Evolutionary conservation across 2,329 filamentous ascomycete species (phyloP).

Genomic region (Madurella fahalii): DNA sequence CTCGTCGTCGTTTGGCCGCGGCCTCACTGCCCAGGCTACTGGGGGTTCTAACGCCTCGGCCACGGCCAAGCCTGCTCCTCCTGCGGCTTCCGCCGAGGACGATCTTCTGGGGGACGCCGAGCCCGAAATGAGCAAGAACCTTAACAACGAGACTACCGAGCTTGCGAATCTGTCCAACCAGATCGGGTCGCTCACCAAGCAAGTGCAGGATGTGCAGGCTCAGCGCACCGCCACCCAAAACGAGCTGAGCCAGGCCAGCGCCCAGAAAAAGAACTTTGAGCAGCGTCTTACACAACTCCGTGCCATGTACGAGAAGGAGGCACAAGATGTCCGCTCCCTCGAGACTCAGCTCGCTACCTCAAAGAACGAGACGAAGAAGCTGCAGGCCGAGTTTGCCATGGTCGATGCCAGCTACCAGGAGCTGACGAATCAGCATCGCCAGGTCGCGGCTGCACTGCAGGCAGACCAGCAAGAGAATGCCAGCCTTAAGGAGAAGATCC

Average conservation of each 20-base stretch:
- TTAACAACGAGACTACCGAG: conserved; percentile 86
- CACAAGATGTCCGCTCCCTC: conserved; percentile 75
- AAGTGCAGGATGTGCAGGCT: conserved; percentile 88
- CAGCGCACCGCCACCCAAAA: conserved; percentile 77
- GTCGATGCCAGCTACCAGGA: conserved; percentile 79
- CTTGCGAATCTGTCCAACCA: conserved; percentile 95
- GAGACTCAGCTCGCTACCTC: conserved; percentile 77
- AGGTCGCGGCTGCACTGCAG: conserved; percentile 69
- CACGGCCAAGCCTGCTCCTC: conserved; percentile 33
- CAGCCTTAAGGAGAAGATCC: conserved; percentile 81
- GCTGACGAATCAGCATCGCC: conserved; percentile 75
- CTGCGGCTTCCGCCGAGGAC: conserved; percentile 47
- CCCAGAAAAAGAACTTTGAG: conserved; percentile 92
- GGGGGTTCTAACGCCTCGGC: conserved; percentile 53
- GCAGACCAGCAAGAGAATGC: conserved; percentile 86
- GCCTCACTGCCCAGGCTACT: conserved; percentile 70
- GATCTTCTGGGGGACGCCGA: conserved; percentile 91
- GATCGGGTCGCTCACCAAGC: conserved; percentile 81
- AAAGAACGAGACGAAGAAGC: conserved; percentile 74
- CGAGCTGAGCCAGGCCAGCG: conserved; percentile 73
- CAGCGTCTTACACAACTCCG: conserved; percentile 81
- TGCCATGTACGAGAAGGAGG: conserved; percentile 87
- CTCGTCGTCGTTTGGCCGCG: conserved; percentile 86
- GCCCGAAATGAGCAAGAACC: conserved; percentile 78
- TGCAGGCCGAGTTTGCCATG: conserved; percentile 78